These are phyloP conservation scores for Mercurialis annua DNA, from an alignment of 345 rosid species.

Conservation along the genomic window DNA sequence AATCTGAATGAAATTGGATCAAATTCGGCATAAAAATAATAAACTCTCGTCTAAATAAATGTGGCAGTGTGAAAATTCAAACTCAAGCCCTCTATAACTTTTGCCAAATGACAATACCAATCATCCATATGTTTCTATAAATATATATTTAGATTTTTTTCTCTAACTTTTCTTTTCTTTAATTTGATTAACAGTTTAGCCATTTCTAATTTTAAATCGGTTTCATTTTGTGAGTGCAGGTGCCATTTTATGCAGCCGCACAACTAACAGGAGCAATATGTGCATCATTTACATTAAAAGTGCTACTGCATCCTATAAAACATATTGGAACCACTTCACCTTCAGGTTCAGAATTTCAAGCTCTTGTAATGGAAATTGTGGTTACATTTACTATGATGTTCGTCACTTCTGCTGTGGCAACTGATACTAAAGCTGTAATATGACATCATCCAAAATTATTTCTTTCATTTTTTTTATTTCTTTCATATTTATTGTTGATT, in stretches of 20 bases:
- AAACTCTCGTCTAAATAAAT: too few relatives aligned
- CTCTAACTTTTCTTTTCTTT: too few relatives aligned
- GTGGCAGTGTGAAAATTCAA: too few relatives aligned
- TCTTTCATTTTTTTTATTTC: not conserved
- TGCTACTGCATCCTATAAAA: conserved; percentile 38
- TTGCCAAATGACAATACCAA: too few relatives aligned
- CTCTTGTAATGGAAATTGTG: conserved; percentile 49
- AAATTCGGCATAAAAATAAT: too few relatives aligned
- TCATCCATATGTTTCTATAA: too few relatives aligned
- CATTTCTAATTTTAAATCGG: not conserved
- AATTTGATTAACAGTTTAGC: too few relatives aligned
- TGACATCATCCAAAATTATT: not conserved
- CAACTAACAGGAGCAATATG: conserved; percentile 41
- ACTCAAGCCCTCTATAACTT: too few relatives aligned
- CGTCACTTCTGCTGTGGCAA: conserved; percentile 46
- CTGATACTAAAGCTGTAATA: conserved; percentile 45
- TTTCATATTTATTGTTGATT: not conserved
- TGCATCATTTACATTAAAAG: conserved; percentile 36
- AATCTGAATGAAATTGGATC: too few relatives aligned
- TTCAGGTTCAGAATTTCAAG: conserved; percentile 45
- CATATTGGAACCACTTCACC: conserved; percentile 46
- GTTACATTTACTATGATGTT: conserved; percentile 54
- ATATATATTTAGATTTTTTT: too few relatives aligned
- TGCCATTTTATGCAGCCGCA: conserved; percentile 45
- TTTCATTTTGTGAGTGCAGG: conserved; percentile 23